Percentiles rank a stretch among this genome's conserved stretches.
Conservation (phyloP, 2,329 filamentous ascomycete genomes). For the Passalora sequoiae region DNA sequence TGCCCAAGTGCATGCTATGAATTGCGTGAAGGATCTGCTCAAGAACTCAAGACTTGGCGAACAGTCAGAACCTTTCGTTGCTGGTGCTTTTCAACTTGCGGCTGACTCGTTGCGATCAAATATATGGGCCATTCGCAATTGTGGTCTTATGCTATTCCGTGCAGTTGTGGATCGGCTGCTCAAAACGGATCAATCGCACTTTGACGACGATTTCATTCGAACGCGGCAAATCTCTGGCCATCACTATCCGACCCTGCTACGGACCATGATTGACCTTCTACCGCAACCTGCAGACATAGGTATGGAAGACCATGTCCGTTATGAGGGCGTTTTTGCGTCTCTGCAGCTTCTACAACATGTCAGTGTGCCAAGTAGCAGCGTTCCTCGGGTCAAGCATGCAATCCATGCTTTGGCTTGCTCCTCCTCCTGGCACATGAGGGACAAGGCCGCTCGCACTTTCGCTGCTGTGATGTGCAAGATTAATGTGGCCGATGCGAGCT, state of each 20-base stretch:
- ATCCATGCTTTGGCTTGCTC: slow-evolving; percentile 62
- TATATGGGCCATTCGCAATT: slow-evolving; percentile 93
- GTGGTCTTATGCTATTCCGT: slow-evolving; percentile 80
- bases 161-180: slow-evolving; percentile 76
- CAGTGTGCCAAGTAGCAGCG: slow-evolving; percentile 56
- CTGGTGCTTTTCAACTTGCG: slow-evolving; percentile 70
- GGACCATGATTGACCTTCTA: slow-evolving; percentile 60
- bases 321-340: slow-evolving; percentile 73
- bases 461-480: slow-evolving; percentile 30
- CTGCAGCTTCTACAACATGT: slow-evolving; percentile 74
- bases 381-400: slow-evolving; percentile 52
- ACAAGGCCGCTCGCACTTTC: slow-evolving; percentile 71
- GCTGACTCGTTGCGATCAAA: slow-evolving; percentile 72
- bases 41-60: slow-evolving; percentile 72
- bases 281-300: slow-evolving; percentile 13
- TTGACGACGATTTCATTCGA: slow-evolving; percentile 52
- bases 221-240: slow-evolving; percentile 61
- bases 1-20: slow-evolving; percentile 90
- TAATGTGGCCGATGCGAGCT: slow-evolving; percentile 1
- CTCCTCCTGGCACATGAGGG: slow-evolving; percentile 72
- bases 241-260: slow-evolving; percentile 61
- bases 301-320: slow-evolving; percentile 17
- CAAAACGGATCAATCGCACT: slow-evolving; percentile 60
- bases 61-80: slow-evolving; percentile 67
- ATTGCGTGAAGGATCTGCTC: slow-evolving; percentile 88